Evolutionary conservation across 352 stramenopile species (phyloP).

Genomic region (Phytophthora citricola): DNA sequence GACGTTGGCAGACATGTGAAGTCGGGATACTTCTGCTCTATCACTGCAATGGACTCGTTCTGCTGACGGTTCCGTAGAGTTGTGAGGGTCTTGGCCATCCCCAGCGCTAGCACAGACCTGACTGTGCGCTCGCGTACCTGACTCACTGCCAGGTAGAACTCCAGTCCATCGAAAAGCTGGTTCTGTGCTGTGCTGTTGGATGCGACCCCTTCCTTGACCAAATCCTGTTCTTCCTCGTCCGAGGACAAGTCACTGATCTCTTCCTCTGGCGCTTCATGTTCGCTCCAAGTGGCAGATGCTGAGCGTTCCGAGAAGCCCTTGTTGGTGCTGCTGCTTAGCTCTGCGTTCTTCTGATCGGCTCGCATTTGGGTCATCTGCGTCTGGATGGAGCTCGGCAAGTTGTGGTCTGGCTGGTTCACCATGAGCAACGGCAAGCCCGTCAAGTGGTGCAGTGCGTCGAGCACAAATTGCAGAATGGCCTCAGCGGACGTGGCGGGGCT

Average conservation of each 20-base stretch:
- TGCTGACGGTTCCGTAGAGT: conserved; percentile 40
- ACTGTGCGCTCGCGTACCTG: conserved; percentile 47
- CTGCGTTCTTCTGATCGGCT: conserved; percentile 41
- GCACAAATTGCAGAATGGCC: conserved; percentile 50
- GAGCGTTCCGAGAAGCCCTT: conserved; percentile 7
- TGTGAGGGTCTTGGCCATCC: conserved; percentile 43
- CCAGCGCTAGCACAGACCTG: conserved; percentile 44
- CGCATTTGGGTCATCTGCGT: conserved; percentile 29
- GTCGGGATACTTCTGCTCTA: conserved; percentile 68
- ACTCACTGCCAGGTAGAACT: conserved; percentile 71
- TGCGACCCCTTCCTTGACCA: conserved; percentile 16
- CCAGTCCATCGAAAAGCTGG: conserved; percentile 60
- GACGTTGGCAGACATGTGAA: conserved; percentile 58
- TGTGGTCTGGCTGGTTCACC: conserved; percentile 39
- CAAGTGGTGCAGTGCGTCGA: conserved; percentile 35
- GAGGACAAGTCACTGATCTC: conserved; percentile 36
- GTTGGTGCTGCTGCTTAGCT: conserved; percentile 20
- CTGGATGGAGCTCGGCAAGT: conserved; percentile 30
- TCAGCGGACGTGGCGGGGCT: conserved; percentile 15
- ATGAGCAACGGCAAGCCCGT: conserved; percentile 39
- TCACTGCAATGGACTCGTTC: conserved; percentile 61
- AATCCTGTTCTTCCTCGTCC: conserved; percentile 26
- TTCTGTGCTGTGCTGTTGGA: conserved; percentile 19
- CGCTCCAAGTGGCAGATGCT: conserved; percentile 24
- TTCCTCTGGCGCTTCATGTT: conserved; percentile 38